Evolutionary conservation across 306 rosid genomes (phyloP).

Genomic region (Inga oerstediana): DNA sequence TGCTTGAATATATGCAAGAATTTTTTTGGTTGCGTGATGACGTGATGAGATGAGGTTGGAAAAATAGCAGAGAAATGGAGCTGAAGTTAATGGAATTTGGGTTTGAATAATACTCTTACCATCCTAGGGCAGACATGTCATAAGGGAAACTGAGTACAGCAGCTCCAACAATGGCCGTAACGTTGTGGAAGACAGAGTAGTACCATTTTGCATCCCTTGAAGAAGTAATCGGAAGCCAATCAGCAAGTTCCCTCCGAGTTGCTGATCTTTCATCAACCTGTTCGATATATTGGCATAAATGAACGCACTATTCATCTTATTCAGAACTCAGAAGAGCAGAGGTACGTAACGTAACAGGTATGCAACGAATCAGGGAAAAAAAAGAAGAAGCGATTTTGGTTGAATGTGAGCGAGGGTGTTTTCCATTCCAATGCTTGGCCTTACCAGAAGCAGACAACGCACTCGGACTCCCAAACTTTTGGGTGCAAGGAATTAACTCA

Average conservation of each 20-base stretch:
- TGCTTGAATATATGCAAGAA: background rate
- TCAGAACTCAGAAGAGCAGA: constrained; percentile 10
- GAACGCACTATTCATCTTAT: background rate
- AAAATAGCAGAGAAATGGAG: background rate
- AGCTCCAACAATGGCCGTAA: constrained; percentile 91
- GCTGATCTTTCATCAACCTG: constrained; percentile 37
- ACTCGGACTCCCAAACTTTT: background rate
- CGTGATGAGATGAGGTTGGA: no score
- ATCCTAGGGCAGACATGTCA: constrained; percentile 72
- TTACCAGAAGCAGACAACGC: background rate
- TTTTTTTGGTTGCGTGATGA: background rate
- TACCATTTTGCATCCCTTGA: constrained; percentile 51
- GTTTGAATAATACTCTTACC: constrained; percentile 42
- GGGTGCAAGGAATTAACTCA: no score
- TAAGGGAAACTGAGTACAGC: constrained; percentile 70
- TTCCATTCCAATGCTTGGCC: background rate
- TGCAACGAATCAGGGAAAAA: background rate
- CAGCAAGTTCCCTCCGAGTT: constrained; percentile 53
- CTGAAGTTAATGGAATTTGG: background rate
- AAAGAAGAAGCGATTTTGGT: background rate
- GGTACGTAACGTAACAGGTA: background rate
- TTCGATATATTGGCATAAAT: constrained; percentile 11
- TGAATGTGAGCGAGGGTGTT: background rate
- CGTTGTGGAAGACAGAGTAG: constrained; percentile 60
- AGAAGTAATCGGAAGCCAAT: constrained; percentile 83